Conservation (phyloP, 495 filamentous ascomycete species). For the Hyaloscypha bicolor region DNA sequence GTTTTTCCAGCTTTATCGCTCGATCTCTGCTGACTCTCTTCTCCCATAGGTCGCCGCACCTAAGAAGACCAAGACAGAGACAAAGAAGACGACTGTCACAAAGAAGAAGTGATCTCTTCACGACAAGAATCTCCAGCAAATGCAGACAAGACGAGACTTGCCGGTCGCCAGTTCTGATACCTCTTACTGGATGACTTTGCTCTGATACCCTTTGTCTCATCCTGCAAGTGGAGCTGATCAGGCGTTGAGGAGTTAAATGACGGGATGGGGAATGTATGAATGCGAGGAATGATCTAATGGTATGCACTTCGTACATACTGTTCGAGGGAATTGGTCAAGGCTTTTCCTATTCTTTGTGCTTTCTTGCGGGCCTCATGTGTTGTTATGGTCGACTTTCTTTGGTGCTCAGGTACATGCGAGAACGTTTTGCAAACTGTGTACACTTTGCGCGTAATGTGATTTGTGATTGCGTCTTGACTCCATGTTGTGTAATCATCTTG, state of each 20-base stretch:
- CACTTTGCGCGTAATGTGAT: slow-evolving; percentile 13
- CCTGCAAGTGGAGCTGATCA: slow-evolving; percentile 25
- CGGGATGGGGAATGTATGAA: slow-evolving; percentile 8
- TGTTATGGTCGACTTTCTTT: slow-evolving; percentile 21
- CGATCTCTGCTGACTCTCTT: not conserved
- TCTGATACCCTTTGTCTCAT: slow-evolving; percentile 27
- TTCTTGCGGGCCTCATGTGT: slow-evolving; percentile 11
- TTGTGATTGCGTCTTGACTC: not conserved
- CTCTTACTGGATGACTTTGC: slow-evolving; percentile 28
- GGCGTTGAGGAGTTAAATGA: slow-evolving; percentile 34
- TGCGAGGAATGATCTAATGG: slow-evolving; percentile 22
- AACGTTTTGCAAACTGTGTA: slow-evolving; percentile 14
- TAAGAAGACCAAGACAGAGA: slow-evolving; percentile 38
- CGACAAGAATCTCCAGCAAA: slow-evolving; percentile 24
- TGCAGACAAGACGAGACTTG: slow-evolving; percentile 13
- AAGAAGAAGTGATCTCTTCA: slow-evolving; percentile 28
- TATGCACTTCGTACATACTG: slow-evolving; percentile 25
- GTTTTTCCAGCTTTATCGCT: not conserved
- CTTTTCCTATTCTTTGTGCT: slow-evolving; percentile 10
- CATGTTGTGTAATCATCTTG: not conserved
- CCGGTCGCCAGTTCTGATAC: slow-evolving; percentile 24
- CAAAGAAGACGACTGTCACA: slow-evolving; percentile 22
- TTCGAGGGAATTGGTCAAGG: slow-evolving; percentile 13
- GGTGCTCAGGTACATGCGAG: slow-evolving; percentile 24
- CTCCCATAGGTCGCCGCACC: slow-evolving; percentile 36